Evolutionary conservation across 1,284 basidiomycete genomes (phyloP).

Genomic region (Caloboletus inedulis): DNA sequence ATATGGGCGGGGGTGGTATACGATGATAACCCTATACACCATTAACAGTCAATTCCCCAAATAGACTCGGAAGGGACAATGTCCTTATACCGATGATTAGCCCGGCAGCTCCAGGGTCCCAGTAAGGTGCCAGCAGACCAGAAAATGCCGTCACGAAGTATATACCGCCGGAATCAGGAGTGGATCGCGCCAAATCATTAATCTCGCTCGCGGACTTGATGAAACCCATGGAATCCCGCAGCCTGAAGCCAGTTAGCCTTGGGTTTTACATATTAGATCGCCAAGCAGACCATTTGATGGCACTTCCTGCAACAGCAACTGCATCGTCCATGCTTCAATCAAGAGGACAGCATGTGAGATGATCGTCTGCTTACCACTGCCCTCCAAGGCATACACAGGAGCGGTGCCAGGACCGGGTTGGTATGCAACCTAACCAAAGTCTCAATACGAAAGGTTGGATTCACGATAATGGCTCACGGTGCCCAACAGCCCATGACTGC

Average conservation of each 20-base stretch:
- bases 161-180: constrained; percentile 84
- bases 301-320: constrained; percentile 94
- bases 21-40: constrained; percentile 67
- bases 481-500: constrained; percentile 83
- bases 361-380: constrained; percentile 66
- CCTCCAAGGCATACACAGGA: constrained; percentile 92
- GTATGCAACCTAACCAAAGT: constrained; percentile 71
- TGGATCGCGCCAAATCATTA: constrained; percentile 79
- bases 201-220: constrained; percentile 83
- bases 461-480: constrained; percentile 61
- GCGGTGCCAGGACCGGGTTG: constrained; percentile 78
- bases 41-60: neutral
- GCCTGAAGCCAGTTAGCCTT: constrained; percentile 35
- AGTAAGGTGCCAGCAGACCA: constrained; percentile 88
- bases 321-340: constrained; percentile 4
- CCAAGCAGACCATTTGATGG: constrained; percentile 73
- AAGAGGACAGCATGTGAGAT: neutral
- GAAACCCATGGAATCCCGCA: constrained; percentile 87
- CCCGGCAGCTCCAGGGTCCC: constrained; percentile 86
- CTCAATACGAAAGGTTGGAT: constrained; percentile 14
- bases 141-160: constrained; percentile 98
- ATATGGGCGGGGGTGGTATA: constrained; percentile 95
- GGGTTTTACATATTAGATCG: neutral
- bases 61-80: neutral
- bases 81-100: constrained; percentile 67